Base-by-base conservation (phyloP, 306 rosid species). In the Vachellia pachyceras region DNA sequence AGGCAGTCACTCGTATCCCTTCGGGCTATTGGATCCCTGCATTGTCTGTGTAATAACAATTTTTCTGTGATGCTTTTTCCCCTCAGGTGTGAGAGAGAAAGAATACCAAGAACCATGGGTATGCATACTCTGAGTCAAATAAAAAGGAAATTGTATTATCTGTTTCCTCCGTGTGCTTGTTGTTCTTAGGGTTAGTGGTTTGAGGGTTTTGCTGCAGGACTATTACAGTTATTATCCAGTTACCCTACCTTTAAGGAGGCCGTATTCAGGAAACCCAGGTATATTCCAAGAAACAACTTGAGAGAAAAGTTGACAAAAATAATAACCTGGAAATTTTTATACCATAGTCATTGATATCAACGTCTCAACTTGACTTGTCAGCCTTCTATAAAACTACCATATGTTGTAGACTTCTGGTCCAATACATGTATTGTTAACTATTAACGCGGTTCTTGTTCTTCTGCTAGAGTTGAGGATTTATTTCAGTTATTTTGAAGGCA, bases 241-340 rank as follows among this genome's bases (percentile, higher is more conserved):
- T 79, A 82, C 92, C 76, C 97, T 91, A 85, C 94, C 98, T 72
- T 4, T 90, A 86, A 87, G 98, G 84, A 89, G 84, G 75, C 97
- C 94, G 17, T 89, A 92, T 91, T 87, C 92, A 9, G 96, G 97
- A 80, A 84, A 93, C 85, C 98, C 97, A 84, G 96, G 98, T 93
- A 87, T 36, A 84, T 87, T 67, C 44, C 60, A 25, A 35, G 45
- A 71, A n/a, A 44, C 36, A 73, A 76, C 50, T 77, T 74, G 67
- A 5, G 35, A 23, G 37, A 42, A 64, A 66, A 23, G 35, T 79
- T 50, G 18, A 58, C 46, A 47, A 35, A 40, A 61, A 63, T 64
- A 77, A 35, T 20, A 12, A 22, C 71, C n/a, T n/a, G 58, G 45
- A 33, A 77, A 72, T 49, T 79, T 78, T 42, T 72, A 58, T 66